phyloP scores from a whole-genome alignment of 768 basidiomycete genomes.

The Cystofilobasidium bisporidii region DNA sequence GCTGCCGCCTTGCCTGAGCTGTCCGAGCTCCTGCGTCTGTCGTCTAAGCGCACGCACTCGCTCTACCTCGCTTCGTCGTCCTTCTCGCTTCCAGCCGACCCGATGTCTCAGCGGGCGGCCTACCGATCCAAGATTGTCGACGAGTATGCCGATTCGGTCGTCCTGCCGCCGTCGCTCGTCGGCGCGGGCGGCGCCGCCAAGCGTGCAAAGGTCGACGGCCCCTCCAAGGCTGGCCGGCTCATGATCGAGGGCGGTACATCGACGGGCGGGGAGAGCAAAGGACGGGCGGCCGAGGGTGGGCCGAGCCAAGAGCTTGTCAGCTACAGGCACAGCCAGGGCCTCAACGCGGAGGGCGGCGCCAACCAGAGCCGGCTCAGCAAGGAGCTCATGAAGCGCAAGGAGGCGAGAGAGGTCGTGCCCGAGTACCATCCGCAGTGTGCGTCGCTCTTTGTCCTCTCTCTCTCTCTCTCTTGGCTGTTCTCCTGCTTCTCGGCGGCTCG shows the following conservation, averaged over 20 bases:
- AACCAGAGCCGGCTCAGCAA: conserved; percentile 55
- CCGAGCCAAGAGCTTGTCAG: conserved; percentile 34
- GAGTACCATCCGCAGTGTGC: conserved; percentile 77
- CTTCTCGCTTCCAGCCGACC: neutral
- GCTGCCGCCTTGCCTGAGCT: neutral
- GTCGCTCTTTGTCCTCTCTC: conserved; percentile 12
- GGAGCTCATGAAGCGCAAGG: conserved; percentile 84
- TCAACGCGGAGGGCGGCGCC: conserved; percentile 40
- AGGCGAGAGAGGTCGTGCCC: conserved; percentile 85
- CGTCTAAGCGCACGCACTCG: conserved; percentile 8
- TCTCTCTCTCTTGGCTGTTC: neutral
- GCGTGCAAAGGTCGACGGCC: neutral
- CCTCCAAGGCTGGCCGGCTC: neutral
- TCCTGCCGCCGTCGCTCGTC: neutral
- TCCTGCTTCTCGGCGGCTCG: too few species aligned
- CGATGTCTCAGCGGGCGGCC: neutral
- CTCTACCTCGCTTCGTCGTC: conserved; percentile 3
- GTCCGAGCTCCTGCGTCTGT: neutral
- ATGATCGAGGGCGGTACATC: neutral
- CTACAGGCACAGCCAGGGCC: conserved; percentile 40
- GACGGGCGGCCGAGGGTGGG: neutral
- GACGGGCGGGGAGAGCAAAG: neutral
- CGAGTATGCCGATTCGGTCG: neutral
- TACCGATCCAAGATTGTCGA: neutral
- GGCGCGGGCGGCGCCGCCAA: neutral